Evolutionary conservation across 2,329 filamentous ascomycete species (phyloP), one percentile per base, ranked within the genome.

Genomic region (Fusarium verticillioides): DNA sequence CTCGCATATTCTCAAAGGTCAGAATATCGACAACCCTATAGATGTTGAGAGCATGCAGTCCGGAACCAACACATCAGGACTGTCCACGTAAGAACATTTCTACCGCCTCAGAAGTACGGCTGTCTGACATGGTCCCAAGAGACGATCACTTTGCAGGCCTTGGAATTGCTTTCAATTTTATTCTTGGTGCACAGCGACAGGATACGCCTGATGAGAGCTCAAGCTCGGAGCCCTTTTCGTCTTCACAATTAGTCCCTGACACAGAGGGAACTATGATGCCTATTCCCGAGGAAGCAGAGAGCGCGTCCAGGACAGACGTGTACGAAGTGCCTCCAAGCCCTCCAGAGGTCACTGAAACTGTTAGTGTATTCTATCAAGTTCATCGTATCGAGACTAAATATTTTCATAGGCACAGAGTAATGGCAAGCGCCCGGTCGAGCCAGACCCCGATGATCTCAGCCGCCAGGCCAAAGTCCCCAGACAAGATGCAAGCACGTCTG

Each of bases 11-110:
- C 18, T 52, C n/a, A 37, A 52, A 26, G 49, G 49, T 16, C 49
- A 52, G 49, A 52, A 32, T 16, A 36, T 36, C 32, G 49, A 52
- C n/a, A 52, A 52, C 32, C 49, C 49, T 21, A 52, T 52, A 52
- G 65, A 73, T 9, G 12, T 73, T 9, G 70, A 70, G 40, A 37
- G 26, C 16, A 70, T 58, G 66, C 9, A 40, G 21, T 18, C 53
- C 4, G 30, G 30, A 4, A 16, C 21, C 19, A 57, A 30, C 6
- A 9, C 11, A 3, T 5, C 70, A 2, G 37, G 18, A 1, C 4
- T 11, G 6, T 28, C 66, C 7, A 46, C 3, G 70, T 73, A 50
- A 44, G 70, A 49, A 42, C 12, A 30, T 43, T 26, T 23, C 12
- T 23, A 57, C 8, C 9, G 12, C 21, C 16, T 18, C 19, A 15